These are phyloP conservation scores for Henckelia pumila DNA, from an alignment of 257 asterid species.

Conservation along the genomic window DNA sequence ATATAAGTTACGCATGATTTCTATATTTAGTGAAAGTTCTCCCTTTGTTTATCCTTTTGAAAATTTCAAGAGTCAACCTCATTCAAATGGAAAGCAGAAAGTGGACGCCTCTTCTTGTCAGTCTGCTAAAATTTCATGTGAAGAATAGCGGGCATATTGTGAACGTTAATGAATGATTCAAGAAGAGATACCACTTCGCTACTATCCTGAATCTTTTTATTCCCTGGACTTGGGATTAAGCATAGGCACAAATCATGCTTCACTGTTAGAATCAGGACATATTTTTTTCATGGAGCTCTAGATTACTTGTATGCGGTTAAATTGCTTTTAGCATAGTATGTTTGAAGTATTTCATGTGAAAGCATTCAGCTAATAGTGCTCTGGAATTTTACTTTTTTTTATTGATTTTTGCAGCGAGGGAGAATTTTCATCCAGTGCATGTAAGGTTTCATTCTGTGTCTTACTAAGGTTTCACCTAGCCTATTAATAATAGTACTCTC, in stretches of 20 bases:
- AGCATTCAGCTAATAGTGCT: constrained; percentile 27
- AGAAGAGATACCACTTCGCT: neutral
- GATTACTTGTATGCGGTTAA: neutral
- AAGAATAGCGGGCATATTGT: neutral
- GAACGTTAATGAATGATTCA: neutral
- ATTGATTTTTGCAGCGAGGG: constrained; percentile 64
- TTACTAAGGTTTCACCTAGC: constrained; percentile 18
- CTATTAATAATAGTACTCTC: constrained; percentile 29
- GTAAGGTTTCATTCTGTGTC: constrained; percentile 50
- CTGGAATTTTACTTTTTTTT: constrained; percentile 20
- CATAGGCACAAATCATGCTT: neutral
- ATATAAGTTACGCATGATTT: neutral
- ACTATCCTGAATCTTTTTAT: neutral
- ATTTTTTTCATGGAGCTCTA: neutral
- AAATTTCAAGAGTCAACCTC: neutral
- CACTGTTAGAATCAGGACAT: neutral
- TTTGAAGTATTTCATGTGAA: constrained; percentile 2
- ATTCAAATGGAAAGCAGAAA: neutral
- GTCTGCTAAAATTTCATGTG: too few species aligned
- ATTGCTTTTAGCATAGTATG: neutral
- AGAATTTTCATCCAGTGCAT: constrained; percentile 66
- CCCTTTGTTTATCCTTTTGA: too few species aligned
- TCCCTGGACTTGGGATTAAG: neutral
- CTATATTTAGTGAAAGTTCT: too few species aligned
- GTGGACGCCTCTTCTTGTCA: neutral